A percentile compares a stretch with the other conserved stretches of the same genome.
Conservation (phyloP, 1,139 yeast genomes). For the Pichia sp. region DNA sequence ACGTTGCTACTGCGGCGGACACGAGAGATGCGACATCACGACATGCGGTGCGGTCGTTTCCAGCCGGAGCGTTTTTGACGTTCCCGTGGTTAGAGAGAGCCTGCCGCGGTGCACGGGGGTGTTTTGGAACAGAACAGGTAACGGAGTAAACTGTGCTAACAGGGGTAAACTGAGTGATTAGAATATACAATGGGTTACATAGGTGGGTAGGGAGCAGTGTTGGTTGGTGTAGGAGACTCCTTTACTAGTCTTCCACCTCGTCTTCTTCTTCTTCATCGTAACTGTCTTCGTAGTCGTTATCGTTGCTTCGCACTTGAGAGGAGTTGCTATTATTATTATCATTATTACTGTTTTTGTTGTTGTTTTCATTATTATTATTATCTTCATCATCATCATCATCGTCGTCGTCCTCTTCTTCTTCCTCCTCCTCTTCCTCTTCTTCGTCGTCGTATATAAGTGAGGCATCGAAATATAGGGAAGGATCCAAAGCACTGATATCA, state of each 20-base stretch:
- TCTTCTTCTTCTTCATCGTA: slow-evolving; percentile 6
- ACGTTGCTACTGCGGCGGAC: too few species aligned
- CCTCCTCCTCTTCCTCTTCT: slow-evolving; percentile 23
- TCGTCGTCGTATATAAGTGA: slow-evolving; percentile 39
- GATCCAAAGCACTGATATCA: slow-evolving; percentile 74
- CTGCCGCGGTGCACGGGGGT: too few species aligned
- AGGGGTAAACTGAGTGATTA: too few species aligned
- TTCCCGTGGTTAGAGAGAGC: too few species aligned
- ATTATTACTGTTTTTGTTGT: slow-evolving; percentile 5
- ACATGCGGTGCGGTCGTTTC: too few species aligned
- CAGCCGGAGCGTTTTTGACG: too few species aligned
- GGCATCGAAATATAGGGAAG: slow-evolving; percentile 80
- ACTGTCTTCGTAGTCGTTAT: slow-evolving; percentile 2
- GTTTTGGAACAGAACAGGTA: too few species aligned
- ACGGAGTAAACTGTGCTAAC: too few species aligned
- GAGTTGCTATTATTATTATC: not conserved
- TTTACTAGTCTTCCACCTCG: not conserved
- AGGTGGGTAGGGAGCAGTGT: not conserved
- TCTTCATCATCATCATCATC: slow-evolving; percentile 15
- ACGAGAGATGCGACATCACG: too few species aligned
- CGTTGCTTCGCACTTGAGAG: not conserved
- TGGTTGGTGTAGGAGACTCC: too few species aligned
- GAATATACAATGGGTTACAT: not conserved
- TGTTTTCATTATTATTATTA: slow-evolving; percentile 15
- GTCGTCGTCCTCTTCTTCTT: slow-evolving; percentile 20